These are phyloP conservation scores for Pestalotiopsis sp. DNA, from an alignment of 2,329 filamentous ascomycete genomes.

Conservation along the genomic window DNA sequence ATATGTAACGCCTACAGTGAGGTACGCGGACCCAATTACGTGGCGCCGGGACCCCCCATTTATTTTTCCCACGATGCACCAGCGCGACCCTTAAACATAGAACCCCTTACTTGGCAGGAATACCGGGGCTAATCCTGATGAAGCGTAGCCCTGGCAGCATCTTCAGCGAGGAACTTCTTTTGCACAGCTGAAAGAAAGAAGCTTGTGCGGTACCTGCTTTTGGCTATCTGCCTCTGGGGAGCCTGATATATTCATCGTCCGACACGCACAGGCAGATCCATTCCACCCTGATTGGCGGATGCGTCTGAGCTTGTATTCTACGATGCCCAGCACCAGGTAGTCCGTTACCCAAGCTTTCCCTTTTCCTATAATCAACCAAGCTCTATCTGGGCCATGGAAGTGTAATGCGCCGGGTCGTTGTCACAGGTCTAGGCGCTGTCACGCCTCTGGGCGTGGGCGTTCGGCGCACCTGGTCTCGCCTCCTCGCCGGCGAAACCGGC, in stretches of 20 bases:
- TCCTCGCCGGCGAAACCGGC: slow-evolving; percentile 79
- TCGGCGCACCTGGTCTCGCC: slow-evolving; percentile 76
- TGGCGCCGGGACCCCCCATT: neutral
- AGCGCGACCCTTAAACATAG: neutral
- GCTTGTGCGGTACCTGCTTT: neutral
- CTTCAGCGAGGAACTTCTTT: neutral
- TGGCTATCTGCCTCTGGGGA: neutral
- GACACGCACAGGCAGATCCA: neutral
- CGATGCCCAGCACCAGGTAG: neutral
- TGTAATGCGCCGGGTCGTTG: slow-evolving; percentile 73
- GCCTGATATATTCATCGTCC: neutral
- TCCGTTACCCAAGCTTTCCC: neutral
- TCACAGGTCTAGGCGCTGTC: slow-evolving; percentile 81
- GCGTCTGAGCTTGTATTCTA: neutral
- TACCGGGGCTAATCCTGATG: neutral
- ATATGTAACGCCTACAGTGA: neutral
- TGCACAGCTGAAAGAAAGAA: neutral
- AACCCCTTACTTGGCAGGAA: neutral
- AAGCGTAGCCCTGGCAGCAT: neutral
- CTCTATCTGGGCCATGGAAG: slow-evolving; percentile 33
- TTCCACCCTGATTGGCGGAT: neutral
- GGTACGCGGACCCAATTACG: slow-evolving; percentile 3
- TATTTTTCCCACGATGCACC: neutral
- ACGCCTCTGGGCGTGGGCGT: slow-evolving; percentile 83
- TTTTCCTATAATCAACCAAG: neutral